Evolutionary conservation across 1,284 basidiomycete species (phyloP).

Genomic region (Limonomyces culmigenus): DNA sequence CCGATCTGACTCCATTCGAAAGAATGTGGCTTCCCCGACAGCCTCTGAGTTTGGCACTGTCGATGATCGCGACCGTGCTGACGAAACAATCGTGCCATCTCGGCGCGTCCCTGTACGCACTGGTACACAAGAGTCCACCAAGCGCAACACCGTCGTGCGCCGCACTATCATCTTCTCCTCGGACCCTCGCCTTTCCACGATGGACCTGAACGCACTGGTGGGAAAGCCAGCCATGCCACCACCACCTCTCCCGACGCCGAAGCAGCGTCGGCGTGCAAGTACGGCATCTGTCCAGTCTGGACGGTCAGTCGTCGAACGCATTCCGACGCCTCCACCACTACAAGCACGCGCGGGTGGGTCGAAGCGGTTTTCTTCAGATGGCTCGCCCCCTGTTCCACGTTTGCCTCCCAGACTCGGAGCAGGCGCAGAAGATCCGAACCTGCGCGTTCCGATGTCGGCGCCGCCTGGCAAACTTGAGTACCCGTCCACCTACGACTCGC

Average conservation of each 20-base stretch:
- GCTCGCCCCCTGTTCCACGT: slow-evolving; percentile 55
- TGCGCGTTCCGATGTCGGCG: slow-evolving; percentile 20
- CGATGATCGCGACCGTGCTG: not conserved
- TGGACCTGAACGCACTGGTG: slow-evolving; percentile 32
- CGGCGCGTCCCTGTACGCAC: too few relatives aligned
- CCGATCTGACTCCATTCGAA: not conserved
- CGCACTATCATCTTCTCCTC: slow-evolving; percentile 65
- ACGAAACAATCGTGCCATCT: too few relatives aligned
- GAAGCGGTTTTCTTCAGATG: slow-evolving; percentile 45
- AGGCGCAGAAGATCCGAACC: slow-evolving; percentile 27
- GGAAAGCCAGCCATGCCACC: too few relatives aligned
- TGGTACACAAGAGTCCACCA: too few relatives aligned
- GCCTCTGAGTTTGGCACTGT: not conserved
- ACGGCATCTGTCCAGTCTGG: slow-evolving; percentile 31
- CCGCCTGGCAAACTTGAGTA: slow-evolving; percentile 33
- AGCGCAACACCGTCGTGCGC: slow-evolving; percentile 37
- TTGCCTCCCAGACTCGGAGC: slow-evolving; percentile 33
- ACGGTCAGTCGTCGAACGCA: slow-evolving; percentile 52
- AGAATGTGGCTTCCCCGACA: not conserved
- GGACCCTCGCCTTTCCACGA: slow-evolving; percentile 33
- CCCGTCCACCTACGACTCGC: slow-evolving; percentile 54
- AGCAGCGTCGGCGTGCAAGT: slow-evolving; percentile 34
- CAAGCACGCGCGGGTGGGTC: slow-evolving; percentile 34
- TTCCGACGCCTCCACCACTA: slow-evolving; percentile 68
- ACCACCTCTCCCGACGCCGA: slow-evolving; percentile 24